phyloP scores from a whole-genome alignment of 1,284 basidiomycete species.

The Coniferiporia weirii region DNA sequence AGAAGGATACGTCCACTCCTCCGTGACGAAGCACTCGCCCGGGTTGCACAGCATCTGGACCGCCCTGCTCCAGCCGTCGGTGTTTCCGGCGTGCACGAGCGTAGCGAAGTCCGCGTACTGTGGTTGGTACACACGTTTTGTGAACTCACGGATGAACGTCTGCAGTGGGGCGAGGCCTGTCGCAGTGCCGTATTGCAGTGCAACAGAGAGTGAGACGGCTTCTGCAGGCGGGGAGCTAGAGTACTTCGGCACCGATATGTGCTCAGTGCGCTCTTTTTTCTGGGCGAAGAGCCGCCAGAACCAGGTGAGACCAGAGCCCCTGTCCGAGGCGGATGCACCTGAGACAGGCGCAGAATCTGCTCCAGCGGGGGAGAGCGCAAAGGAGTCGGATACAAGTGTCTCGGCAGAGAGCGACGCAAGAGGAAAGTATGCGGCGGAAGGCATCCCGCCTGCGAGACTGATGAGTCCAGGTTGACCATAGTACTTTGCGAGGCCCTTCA shows the following conservation, averaged over 20 bases:
- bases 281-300: constrained; percentile 57
- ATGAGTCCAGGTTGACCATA: constrained; percentile 46
- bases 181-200: constrained; percentile 72
- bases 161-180: constrained; percentile 49
- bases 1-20: constrained; percentile 70
- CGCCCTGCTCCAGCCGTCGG: constrained; percentile 65
- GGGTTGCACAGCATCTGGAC: constrained; percentile 59
- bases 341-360: neutral
- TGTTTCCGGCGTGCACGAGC: constrained; percentile 68
- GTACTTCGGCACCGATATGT: constrained; percentile 61
- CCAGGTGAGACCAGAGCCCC: constrained; percentile 44
- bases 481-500: constrained; percentile 63
- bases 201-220: constrained; percentile 58
- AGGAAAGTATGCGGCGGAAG: constrained; percentile 58
- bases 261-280: constrained; percentile 40
- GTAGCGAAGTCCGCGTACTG: constrained; percentile 63
- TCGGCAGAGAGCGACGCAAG: constrained; percentile 52
- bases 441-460: constrained; percentile 57
- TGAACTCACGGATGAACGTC: constrained; percentile 54
- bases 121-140: constrained; percentile 59
- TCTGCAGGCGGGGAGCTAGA: constrained; percentile 32
- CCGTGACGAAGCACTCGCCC: constrained; percentile 68
- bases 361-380: constrained; percentile 25
- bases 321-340: neutral
- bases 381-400: constrained; percentile 33